Percentiles rank a stretch among this genome's conserved stretches.
Conservation (phyloP, 2,329 filamentous ascomycete species). For the Arthrinium phaeospermum region DNA sequence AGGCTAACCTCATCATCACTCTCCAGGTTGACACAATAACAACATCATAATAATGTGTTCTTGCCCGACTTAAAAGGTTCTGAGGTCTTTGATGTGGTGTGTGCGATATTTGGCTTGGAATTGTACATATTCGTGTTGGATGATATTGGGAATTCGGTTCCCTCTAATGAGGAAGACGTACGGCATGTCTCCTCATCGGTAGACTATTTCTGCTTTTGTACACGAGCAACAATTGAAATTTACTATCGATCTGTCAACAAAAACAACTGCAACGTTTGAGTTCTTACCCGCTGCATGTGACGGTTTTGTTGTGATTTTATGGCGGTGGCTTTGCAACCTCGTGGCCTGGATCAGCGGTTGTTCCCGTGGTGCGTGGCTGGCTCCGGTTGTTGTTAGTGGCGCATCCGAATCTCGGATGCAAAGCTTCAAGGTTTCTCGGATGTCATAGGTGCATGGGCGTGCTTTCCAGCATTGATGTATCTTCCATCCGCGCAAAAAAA, state of each 20-base stretch:
- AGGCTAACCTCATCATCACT: neutral
- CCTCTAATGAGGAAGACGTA: neutral
- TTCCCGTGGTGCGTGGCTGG: neutral
- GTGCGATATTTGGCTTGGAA: neutral
- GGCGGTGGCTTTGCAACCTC: neutral
- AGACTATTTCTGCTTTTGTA: neutral
- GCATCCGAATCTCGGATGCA: constrained; percentile 15
- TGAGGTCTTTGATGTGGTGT: neutral
- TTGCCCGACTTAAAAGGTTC: neutral
- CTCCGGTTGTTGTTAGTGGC: neutral
- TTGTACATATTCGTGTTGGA: neutral
- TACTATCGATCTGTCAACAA: neutral
- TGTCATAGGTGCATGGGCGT: neutral
- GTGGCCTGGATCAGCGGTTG: neutral
- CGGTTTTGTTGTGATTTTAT: neutral
- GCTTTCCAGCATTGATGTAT: neutral
- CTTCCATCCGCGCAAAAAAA: neutral
- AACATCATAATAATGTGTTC: neutral
- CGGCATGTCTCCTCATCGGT: neutral
- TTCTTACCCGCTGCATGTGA: neutral
- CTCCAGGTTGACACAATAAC: neutral
- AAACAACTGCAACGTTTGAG: too few species aligned
- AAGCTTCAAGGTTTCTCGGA: neutral
- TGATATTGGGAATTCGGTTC: neutral
- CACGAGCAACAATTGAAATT: constrained; percentile 2